Base-by-base conservation (phyloP, 2,329 filamentous ascomycete genomes). In the Aureobasidium sp. region DNA sequence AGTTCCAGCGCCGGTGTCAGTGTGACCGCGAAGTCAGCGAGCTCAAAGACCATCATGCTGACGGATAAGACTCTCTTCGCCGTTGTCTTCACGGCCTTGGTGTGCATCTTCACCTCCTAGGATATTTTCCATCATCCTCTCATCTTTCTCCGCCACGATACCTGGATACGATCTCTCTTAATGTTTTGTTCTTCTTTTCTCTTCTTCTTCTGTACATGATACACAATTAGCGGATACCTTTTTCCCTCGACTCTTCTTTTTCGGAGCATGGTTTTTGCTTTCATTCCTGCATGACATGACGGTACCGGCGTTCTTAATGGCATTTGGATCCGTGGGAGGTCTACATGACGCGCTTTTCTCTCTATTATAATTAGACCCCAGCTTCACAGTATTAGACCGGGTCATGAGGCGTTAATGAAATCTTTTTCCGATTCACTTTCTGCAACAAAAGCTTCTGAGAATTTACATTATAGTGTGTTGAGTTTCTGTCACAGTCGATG, bases 201-300 rank as follows among this genome's bases (percentile, higher is more conserved):
- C 45, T 32, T 57, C 53, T 57, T 57, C 30, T 45, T 36, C 37
- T 54, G 37, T 54, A 54, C 50, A 51, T 51, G 49, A 51, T 51
- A 54, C 25, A 30, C 49, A 8, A 5, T 54, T 54, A 54, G 50
- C 37, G 50, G 25, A 42, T 41, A 41, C 36, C 25, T 41, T 54
- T 53, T 41, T 45, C 25, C 29, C 37, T 50, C 29, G 29, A 48
- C 11, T 45, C 25, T 45, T 45, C 36, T 54, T 41, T 39, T 29
- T 21, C 34, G 32, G 21, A 44, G 51, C 51, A 30, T 55, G 25
- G 37, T 32, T 30, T 37, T 44, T n/a, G 25, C 27, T 42, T 37
- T 41, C 50, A 9, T 30, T 41, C 6, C 14, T 21, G 37, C 37
- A 54, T 54, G 21, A 57, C 45, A 41, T 30, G 34, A 55, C 27